Evolutionary conservation across 345 rosid genomes (phyloP), one percentile per base, ranked within the genome.

Genomic region (Gossypium anomalum): DNA sequence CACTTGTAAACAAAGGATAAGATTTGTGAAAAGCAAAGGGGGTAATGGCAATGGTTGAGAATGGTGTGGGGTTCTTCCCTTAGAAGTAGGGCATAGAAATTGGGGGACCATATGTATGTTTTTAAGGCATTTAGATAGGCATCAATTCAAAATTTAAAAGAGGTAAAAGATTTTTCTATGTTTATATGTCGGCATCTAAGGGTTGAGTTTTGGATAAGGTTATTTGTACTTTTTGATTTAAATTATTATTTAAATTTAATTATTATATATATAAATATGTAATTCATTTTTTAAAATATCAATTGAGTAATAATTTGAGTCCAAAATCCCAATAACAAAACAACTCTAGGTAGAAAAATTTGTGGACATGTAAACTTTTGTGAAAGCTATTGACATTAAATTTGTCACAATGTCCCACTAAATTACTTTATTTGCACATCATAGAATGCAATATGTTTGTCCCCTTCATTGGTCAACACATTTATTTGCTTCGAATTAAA

Each of bases 21-120:
- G 67, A 44, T 7, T 12, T 55, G 23, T 2, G 19, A 45, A 74
- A 49, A 27, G 44, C 45, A 70, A 70, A 49, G 52, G 67, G 67
- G 19, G 52, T 13, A 14, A 51, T 16, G 19, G 25, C 10, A 27
- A 57, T 56, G 56, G 53, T 47, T 73, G 61, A 64, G 73, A 12
- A 14, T 66, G 56, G 52, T 13, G 47, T 56, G 74, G 76, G 53
- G 56, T 51, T 51, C 56, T 79, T 79, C 62, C 82, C 82, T 73
- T 59, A 15, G 64, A 77, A 78, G 80, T 10, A 70, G 81, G 80
- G 82, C 77, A 73, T 47, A 13, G 16, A 23, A 44, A 23, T 49
- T 57, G n/a, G 76, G 80, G 83, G 82, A 76, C 85, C 82, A 78
- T 65, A 7, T 72, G 41, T 65, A 9, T 72, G 41, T 22, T 43